Base-by-base conservation (phyloP, 305 asterid genomes). In the Fraxinus latifolia region DNA sequence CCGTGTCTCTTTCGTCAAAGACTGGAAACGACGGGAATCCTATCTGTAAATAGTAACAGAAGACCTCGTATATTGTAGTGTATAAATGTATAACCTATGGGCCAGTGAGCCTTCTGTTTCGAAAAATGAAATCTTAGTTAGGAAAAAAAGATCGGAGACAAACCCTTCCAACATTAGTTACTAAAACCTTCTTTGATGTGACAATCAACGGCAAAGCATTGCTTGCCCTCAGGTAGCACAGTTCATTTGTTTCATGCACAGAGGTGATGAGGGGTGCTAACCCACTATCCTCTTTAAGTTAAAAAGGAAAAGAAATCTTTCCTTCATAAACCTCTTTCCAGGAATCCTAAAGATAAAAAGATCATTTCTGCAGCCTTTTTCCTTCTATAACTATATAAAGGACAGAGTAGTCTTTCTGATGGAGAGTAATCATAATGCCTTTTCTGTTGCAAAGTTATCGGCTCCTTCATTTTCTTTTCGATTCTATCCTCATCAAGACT, bases 261-360 rank as follows among this genome's bases (percentile, higher is more conserved):
- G 19, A 25, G 8, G 25, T 5, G 34, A 21, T 29, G 70, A 29
- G 74, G 74, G 1, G 19, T 9, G 74, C 74, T 29, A 12, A 27
- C 19, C 72, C 32, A 11, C 74, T 67, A 7, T 29, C 74, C 74
- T 1, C 37, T 67, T 67, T 27, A 67, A 67, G 8, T 67, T 27
- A 23, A 62, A 62, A 62, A 21, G 11, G 31, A 21, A 23, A 62
- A 62, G 25, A 17, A 72, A 76, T 34, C 62, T 84, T 75, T 37
- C 44, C 76, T n/a, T 5, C 44, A 82, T 75, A 65, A 70, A 83
- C 82, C 47, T 81, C 80, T 83, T 73, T 71, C 36, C 50, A 23
- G 81, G 83, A 50, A 37, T 78, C 84, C 60, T 60, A 79, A 70
- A 37, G 75, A 74, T n/a, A 74, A 83, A 83, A 83, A 68, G 74